These are phyloP conservation scores for Pseudoperonospora humuli DNA, from an alignment of 352 stramenopile genomes.

Conservation along the genomic window DNA sequence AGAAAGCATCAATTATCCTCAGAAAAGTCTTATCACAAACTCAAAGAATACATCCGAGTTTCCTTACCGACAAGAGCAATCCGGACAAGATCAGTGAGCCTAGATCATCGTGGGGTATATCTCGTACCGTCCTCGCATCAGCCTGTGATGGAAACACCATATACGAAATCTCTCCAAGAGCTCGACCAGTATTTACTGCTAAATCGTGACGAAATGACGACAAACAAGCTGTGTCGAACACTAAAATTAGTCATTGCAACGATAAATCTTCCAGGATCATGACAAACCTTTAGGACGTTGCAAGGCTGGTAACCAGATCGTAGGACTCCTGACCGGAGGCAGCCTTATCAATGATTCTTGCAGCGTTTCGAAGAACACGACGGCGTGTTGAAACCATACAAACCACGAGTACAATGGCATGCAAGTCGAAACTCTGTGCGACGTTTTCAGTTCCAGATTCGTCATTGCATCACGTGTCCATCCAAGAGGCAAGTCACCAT, in stretches of 20 bases:
- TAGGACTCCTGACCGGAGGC: constrained; percentile 3
- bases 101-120: constrained; percentile 6
- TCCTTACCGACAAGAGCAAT: constrained; percentile 37
- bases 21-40: no score
- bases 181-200: constrained; percentile 9
- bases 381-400: constrained; percentile 21
- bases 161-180: constrained; percentile 20
- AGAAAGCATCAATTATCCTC: constrained; percentile 2
- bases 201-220: constrained; percentile 30
- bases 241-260: no score
- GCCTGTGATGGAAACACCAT: no score
- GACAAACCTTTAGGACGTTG: constrained; percentile 36
- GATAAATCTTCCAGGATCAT: no score
- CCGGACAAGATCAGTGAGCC: constrained; percentile 31
- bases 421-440: constrained; percentile 21
- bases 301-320: constrained; percentile 36
- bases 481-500: constrained; percentile 6
- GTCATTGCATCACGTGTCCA: constrained; percentile 7
- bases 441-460: not conserved
- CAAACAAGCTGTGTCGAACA: constrained; percentile 22
- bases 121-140: no score
- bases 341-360: constrained; percentile 14
- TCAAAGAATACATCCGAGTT: not conserved
- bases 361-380: constrained; percentile 27
- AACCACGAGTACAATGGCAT: constrained; percentile 18